Conservation (phyloP, 2,329 filamentous ascomycete species). For the Hymenoscyphus scutula region DNA sequence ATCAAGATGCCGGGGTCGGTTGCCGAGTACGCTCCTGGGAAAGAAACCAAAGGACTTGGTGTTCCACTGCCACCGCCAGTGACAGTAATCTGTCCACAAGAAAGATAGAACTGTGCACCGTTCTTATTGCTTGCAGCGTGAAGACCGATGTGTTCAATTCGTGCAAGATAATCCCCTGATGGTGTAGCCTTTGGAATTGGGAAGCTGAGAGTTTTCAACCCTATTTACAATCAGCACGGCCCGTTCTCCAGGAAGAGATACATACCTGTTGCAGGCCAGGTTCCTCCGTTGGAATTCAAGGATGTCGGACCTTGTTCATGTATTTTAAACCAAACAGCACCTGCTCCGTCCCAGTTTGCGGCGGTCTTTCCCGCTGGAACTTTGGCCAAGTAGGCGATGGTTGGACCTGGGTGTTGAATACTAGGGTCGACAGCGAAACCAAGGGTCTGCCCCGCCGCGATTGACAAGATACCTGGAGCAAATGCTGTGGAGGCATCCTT, state of each 20-base stretch:
- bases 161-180: conserved; percentile 40
- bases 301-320: conserved; percentile 34
- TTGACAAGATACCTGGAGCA: background rate
- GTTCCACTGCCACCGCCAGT: conserved; percentile 41
- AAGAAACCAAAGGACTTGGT: conserved; percentile 37
- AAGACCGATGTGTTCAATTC: conserved; percentile 38
- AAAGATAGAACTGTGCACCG: conserved; percentile 33
- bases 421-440: conserved; percentile 32
- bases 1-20: conserved; percentile 28
- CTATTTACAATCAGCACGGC: conserved; percentile 5
- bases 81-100: conserved; percentile 43
- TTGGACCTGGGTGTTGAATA: conserved; percentile 38
- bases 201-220: conserved; percentile 12
- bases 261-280: background rate
- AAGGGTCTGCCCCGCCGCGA: background rate
- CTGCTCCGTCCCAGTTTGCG: conserved; percentile 19
- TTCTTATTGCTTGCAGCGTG: conserved; percentile 16
- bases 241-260: background rate
- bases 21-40: conserved; percentile 39
- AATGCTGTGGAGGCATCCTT: background rate
- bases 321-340: conserved; percentile 34
- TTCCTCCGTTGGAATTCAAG: background rate
- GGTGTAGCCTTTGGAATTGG: conserved; percentile 5
- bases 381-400: conserved; percentile 16
- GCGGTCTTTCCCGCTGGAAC: conserved; percentile 17